These are phyloP conservation scores for Eremothecium cymbalariae DNA, from an alignment of 1,139 yeast genomes.

Conservation along the genomic window DNA sequence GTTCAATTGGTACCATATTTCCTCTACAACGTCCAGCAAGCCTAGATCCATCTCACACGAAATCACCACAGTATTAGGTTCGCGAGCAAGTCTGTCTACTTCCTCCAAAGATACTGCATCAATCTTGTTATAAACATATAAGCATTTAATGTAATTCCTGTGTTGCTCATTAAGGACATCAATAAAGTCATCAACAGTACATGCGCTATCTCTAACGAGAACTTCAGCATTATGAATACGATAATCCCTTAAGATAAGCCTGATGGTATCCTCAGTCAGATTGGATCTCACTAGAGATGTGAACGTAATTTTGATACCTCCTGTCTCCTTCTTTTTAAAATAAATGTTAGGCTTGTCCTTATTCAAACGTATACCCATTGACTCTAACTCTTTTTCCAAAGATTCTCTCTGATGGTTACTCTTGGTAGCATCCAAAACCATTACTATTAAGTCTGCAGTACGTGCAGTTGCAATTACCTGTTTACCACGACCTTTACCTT, in stretches of 20 bases:
- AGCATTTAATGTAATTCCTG: slow-evolving; percentile 80
- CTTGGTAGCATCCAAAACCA: slow-evolving; percentile 94
- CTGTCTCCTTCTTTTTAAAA: slow-evolving; percentile 72
- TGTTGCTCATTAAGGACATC: slow-evolving; percentile 84
- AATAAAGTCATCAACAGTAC: slow-evolving; percentile 87
- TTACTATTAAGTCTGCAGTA: slow-evolving; percentile 84
- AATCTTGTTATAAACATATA: slow-evolving; percentile 88
- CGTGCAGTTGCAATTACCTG: slow-evolving; percentile 95
- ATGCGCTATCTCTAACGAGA: slow-evolving; percentile 77
- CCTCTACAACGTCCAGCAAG: slow-evolving; percentile 77
- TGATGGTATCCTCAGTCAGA: slow-evolving; percentile 72
- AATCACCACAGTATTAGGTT: slow-evolving; percentile 88
- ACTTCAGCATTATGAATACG: slow-evolving; percentile 92
- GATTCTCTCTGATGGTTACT: slow-evolving; percentile 81
- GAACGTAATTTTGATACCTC: slow-evolving; percentile 81
- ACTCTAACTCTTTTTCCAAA: slow-evolving; percentile 81
- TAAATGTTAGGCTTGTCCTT: slow-evolving; percentile 74
- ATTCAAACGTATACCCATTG: slow-evolving; percentile 87
- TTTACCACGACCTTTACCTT: slow-evolving; percentile 95
- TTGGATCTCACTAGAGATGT: slow-evolving; percentile 68
- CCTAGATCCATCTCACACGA: slow-evolving; percentile 87
- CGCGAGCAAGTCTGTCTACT: slow-evolving; percentile 82
- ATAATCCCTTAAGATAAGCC: slow-evolving; percentile 73
- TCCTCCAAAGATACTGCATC: slow-evolving; percentile 95
- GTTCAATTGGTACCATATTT: slow-evolving; percentile 84